Conservation (phyloP, 1,139 yeast species). For the Blastobotrys proliferans region DNA sequence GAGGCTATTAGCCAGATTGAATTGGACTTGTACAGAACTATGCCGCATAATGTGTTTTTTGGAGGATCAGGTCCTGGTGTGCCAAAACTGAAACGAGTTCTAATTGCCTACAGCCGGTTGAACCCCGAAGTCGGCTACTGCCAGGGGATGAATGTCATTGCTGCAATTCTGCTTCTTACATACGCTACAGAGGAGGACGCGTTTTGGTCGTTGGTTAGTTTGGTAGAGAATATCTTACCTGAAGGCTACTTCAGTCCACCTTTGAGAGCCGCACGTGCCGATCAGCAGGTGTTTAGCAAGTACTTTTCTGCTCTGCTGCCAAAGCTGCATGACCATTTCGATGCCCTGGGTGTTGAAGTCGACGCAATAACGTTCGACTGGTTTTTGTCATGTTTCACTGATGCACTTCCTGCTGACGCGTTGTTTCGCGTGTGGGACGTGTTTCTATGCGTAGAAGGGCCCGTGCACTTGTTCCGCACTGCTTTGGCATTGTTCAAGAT, state of each 20-base stretch:
- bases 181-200: slow-evolving; percentile 52
- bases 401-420: slow-evolving; percentile 49
- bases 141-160: slow-evolving; percentile 62
- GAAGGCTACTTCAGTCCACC: slow-evolving; percentile 44
- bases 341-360: slow-evolving; percentile 40
- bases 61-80: slow-evolving; percentile 54
- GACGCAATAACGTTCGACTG: slow-evolving; percentile 55
- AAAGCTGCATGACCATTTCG: slow-evolving; percentile 39
- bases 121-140: slow-evolving; percentile 53
- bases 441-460: slow-evolving; percentile 42
- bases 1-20: slow-evolving; percentile 50
- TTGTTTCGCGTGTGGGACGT: slow-evolving; percentile 54
- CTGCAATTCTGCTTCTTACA: slow-evolving; percentile 49
- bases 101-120: slow-evolving; percentile 51
- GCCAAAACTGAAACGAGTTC: slow-evolving; percentile 44
- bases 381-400: slow-evolving; percentile 57
- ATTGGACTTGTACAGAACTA: slow-evolving; percentile 52
- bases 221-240: slow-evolving; percentile 53
- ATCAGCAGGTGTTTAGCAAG: slow-evolving; percentile 36
- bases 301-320: slow-evolving; percentile 37
- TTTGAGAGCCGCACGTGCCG: slow-evolving; percentile 41
- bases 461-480: slow-evolving; percentile 35
- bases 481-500: slow-evolving; percentile 44
- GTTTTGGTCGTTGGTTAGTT: slow-evolving; percentile 52
- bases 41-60: slow-evolving; percentile 55